Percentiles rank a stretch among this genome's conserved stretches.
These are phyloP conservation scores for Aspergillus olivimuriae DNA, from an alignment of 495 filamentous ascomycete species.

Conservation along the genomic window DNA sequence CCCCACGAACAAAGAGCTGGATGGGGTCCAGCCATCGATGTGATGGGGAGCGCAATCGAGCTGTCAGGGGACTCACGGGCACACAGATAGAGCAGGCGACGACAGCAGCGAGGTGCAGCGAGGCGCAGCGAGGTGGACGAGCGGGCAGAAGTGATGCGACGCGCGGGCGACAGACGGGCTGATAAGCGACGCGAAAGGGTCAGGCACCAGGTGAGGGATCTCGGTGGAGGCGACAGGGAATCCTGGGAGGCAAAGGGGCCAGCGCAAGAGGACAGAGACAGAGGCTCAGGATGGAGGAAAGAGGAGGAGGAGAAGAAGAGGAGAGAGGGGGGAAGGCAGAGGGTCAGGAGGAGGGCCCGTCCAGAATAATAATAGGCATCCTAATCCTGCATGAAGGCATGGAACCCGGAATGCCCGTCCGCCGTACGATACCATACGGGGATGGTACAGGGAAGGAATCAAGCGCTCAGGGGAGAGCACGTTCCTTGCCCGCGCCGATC, in stretches of 20 bases:
- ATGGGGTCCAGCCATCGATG: neutral
- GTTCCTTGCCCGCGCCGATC: no score
- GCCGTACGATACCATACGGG: conserved; percentile 3
- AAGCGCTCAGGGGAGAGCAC: neutral
- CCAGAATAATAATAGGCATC: conserved; percentile 1
- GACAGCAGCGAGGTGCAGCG: no score
- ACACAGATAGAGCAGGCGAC: conserved; percentile 10
- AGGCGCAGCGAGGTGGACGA: no score
- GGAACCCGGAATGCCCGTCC: no score
- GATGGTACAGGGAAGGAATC: neutral
- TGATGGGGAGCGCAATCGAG: neutral
- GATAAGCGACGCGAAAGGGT: conserved; percentile 15
- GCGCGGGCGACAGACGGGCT: conserved; percentile 16
- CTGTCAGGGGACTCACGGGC: neutral
- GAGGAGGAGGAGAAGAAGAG: conserved; percentile 5
- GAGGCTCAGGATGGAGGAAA: conserved; percentile 6
- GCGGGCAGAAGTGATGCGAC: conserved; percentile 28
- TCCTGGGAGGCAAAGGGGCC: neutral
- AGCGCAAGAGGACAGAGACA: conserved; percentile 10
- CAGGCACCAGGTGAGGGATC: conserved; percentile 9
- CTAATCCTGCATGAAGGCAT: neutral
- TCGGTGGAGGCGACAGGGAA: no score
- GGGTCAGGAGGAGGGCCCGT: conserved; percentile 9
- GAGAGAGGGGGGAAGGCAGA: conserved; percentile 5
- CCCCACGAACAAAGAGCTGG: neutral